Evolutionary conservation across 2,329 filamentous ascomycete genomes (phyloP).

Genomic region (Pestalotiopsis sp.): DNA sequence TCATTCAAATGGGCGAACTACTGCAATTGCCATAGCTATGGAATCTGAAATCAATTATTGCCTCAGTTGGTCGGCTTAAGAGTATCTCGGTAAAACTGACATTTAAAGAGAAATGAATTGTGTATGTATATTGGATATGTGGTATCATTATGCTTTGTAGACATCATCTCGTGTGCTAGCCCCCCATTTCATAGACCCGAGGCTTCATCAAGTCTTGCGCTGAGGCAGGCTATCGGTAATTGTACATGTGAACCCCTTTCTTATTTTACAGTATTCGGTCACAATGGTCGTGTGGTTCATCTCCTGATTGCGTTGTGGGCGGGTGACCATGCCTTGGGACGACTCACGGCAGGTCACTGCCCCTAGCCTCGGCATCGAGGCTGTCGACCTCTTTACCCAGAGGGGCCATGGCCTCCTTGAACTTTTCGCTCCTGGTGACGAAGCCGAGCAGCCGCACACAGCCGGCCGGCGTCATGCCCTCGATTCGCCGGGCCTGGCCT

Average conservation of each 20-base stretch:
- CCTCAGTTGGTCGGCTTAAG: too few relatives aligned
- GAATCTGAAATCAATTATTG: too few relatives aligned
- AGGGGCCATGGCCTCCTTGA: constrained; percentile 25
- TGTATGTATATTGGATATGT: background rate
- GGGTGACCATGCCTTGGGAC: background rate
- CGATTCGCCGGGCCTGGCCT: constrained; percentile 84
- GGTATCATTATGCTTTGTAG: background rate
- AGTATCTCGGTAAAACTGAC: too few relatives aligned
- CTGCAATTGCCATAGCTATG: too few relatives aligned
- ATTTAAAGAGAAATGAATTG: background rate
- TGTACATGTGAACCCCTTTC: background rate
- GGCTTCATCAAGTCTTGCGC: background rate
- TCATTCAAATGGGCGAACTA: too few relatives aligned
- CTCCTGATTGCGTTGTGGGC: background rate
- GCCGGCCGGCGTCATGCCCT: constrained; percentile 72
- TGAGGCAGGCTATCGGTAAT: background rate
- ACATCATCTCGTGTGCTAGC: background rate
- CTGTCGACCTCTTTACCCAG: constrained; percentile 38
- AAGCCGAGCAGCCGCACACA: constrained; percentile 63
- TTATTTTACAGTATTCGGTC: background rate
- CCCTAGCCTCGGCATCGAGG: constrained; percentile 42
- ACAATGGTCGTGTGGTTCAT: background rate
- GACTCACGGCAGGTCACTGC: constrained; percentile 31
- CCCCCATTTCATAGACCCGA: background rate
- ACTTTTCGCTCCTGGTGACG: constrained; percentile 40